Conservation (phyloP, 108 stramenopile species). For the Fistulifera solaris region DNA sequence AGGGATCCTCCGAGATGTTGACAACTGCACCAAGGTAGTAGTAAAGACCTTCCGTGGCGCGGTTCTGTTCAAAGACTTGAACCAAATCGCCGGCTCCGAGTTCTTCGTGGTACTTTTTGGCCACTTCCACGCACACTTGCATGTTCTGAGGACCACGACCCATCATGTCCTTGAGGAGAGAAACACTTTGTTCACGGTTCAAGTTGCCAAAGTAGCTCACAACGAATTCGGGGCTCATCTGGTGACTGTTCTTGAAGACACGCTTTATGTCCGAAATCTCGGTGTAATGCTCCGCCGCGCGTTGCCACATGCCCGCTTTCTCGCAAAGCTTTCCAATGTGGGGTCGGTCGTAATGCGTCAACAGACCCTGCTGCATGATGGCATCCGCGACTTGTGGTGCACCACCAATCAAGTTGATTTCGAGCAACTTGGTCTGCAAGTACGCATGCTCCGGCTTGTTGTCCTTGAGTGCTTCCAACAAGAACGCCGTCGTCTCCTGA, state of each 20-base stretch:
- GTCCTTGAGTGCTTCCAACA: constrained; percentile 97
- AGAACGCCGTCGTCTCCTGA: constrained; percentile 96
- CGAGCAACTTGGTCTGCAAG: constrained; percentile 99
- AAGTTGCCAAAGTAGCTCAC: constrained; percentile 95
- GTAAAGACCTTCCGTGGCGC: constrained; percentile 94
- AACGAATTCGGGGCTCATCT: constrained; percentile 94
- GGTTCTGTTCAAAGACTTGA: constrained; percentile 92
- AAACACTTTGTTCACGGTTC: constrained; percentile 86
- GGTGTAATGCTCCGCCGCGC: constrained; percentile 99
- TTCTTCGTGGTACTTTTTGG: constrained; percentile 98
- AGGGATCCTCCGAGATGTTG: constrained; percentile 92
- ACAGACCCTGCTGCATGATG: constrained; percentile 97
- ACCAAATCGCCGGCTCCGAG: constrained; percentile 91
- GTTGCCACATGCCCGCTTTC: constrained; percentile 96
- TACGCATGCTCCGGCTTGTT: constrained; percentile 98
- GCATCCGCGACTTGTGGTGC: constrained; percentile 99
- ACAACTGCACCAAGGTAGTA: constrained; percentile 97
- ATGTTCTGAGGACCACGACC: constrained; percentile 88
- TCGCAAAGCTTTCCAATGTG: constrained; percentile 98
- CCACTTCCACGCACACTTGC: constrained; percentile 93
- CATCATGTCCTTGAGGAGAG: constrained; percentile 95
- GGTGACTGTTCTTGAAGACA: constrained; percentile 92
- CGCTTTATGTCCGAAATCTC: constrained; percentile 98
- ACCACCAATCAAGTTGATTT: constrained; percentile 99
- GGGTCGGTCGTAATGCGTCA: constrained; percentile 95